Evolutionary conservation across 2,329 filamentous ascomycete genomes (phyloP), one percentile per base, ranked within the genome.

Genomic region (Talaromyces piceae): DNA sequence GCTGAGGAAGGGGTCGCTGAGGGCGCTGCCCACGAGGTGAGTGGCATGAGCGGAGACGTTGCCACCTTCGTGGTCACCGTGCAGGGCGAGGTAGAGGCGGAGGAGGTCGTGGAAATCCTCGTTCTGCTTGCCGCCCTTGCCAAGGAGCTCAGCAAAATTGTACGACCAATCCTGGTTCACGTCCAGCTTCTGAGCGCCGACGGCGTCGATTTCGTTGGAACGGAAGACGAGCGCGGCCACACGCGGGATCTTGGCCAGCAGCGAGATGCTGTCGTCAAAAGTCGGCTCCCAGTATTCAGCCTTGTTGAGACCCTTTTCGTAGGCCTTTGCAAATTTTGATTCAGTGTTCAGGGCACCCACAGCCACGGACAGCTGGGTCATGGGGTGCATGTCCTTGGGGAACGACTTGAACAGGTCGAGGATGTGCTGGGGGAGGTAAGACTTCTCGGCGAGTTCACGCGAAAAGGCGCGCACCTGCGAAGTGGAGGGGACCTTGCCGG

Each of bases 221-320:
- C 95, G 89, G 79, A 98, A 96, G 66, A 98, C 96, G 73, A 95
- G 94, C 53, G 93, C 93, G 25, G 93, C 93, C 60, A 98, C 91
- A 55, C 89, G 94, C 56, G 93, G 93, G 49, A 98, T 84, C 78
- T 98, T 98, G 56, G 91, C 93, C 51, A 98, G 81, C 56, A 98
- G 80, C 45, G 86, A 88, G 70, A 98, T 95, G 69, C 81, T 84
- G 76, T 98, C 93, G 67, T 97, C 91, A 66, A 95, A 97, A 41
- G 89, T 95, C 12, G 91, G 89, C 75, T 97, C 93, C 93, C 93
- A 98, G 81, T 97, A 97, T 61, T 96, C 89, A 49, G 89, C 88
- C 79, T 97, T 98, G 79, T 84, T 87, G 58, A 97, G 74, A 30
- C 93, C 93, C 61, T 86, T 75, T 70, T 91, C 91, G 71, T 98